Conservation (phyloP, 768 basidiomycete species). For the Agaricus subrufescens region DNA sequence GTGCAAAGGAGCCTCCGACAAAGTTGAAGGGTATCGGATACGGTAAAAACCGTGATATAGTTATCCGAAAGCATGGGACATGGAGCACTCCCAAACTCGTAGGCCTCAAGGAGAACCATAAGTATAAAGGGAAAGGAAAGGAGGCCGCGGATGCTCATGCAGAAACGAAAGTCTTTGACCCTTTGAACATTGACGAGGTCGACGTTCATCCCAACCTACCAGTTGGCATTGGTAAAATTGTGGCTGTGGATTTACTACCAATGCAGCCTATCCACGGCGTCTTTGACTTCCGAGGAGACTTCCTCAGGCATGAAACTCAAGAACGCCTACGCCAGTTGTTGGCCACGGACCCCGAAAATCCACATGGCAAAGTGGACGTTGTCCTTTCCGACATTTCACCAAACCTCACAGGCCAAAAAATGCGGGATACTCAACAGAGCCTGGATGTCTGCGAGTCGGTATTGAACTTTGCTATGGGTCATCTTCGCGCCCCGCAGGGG, state of each 20-base stretch:
- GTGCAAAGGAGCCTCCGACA: constrained; percentile 7
- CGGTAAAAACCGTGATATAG: neutral
- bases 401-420: constrained; percentile 69
- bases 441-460: constrained; percentile 75
- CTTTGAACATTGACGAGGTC: constrained; percentile 36
- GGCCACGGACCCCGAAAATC: constrained; percentile 17
- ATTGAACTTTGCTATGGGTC: constrained; percentile 53
- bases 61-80: constrained; percentile 2
- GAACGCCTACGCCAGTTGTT: constrained; percentile 35
- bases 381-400: constrained; percentile 90
- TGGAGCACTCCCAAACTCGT: constrained; percentile 4
- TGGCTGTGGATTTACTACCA: constrained; percentile 78
- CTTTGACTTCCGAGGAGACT: constrained; percentile 70
- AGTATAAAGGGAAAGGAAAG: constrained; percentile 11
- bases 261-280: constrained; percentile 75
- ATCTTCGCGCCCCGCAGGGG: constrained; percentile 32
- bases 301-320: constrained; percentile 54
- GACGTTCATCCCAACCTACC: neutral
- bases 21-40: constrained; percentile 7
- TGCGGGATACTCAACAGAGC: constrained; percentile 61
- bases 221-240: constrained; percentile 42
- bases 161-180: constrained; percentile 24
- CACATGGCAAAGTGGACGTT: constrained; percentile 58
- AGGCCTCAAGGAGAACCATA: constrained; percentile 1
- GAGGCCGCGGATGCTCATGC: neutral